Evolutionary conservation across 306 rosid genomes (phyloP).

Genomic region (Castanospermum australe): DNA sequence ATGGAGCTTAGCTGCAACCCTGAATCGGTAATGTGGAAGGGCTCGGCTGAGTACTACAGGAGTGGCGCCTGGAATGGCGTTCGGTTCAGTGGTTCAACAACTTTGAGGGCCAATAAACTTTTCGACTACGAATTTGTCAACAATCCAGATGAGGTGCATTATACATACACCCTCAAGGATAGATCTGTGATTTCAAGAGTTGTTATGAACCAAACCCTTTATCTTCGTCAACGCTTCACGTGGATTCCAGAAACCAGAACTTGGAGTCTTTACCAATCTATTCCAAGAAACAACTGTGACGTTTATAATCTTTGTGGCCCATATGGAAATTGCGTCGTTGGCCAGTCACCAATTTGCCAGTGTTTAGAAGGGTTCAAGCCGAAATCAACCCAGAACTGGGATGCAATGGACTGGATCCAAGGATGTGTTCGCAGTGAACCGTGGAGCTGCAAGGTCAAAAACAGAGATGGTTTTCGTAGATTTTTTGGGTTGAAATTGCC

Average conservation of each 20-base stretch:
- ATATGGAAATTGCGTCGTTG: slow-evolving; percentile 10
- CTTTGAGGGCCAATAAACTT: not conserved
- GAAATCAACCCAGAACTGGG: not conserved
- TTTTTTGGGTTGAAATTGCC: slow-evolving; percentile 19
- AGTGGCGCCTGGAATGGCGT: slow-evolving; percentile 22
- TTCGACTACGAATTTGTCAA: not conserved
- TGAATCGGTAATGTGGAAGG: not conserved
- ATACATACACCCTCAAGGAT: not conserved
- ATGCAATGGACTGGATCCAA: not conserved
- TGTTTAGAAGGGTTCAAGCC: slow-evolving; percentile 35
- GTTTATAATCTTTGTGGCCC: slow-evolving; percentile 22
- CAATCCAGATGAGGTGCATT: slow-evolving; percentile 8
- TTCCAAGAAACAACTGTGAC: slow-evolving; percentile 26
- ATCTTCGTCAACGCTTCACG: not conserved
- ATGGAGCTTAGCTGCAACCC: not conserved
- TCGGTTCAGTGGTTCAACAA: not conserved
- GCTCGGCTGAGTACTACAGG: not conserved
- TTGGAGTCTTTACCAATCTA: slow-evolving; percentile 3
- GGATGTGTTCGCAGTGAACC: slow-evolving; percentile 25
- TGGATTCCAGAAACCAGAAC: not conserved
- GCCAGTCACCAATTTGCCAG: not conserved
- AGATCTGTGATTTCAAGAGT: not conserved
- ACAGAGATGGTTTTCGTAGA: slow-evolving; percentile 21
- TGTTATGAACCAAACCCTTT: slow-evolving; percentile 17
- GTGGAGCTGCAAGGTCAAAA: slow-evolving; percentile 17